Base-by-base conservation (phyloP, 2,329 filamentous ascomycete species). In the Lomentospora prolificans region DNA sequence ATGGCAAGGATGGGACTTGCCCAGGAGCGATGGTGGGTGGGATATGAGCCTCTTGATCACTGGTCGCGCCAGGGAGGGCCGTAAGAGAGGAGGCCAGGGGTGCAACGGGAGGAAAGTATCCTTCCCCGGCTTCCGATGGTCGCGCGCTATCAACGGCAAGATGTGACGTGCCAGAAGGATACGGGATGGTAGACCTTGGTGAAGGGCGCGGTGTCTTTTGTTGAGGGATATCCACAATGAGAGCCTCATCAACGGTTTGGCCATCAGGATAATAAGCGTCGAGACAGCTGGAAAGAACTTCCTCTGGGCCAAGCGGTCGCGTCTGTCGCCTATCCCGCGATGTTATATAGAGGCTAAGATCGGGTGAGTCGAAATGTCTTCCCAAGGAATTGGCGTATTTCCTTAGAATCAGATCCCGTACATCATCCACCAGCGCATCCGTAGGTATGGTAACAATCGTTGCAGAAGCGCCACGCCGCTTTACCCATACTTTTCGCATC, bases 371-470 rank as follows among this genome's bases (percentile, higher is more conserved):
- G 69, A 91, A 96, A 54, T 81, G 87, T 63, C 85, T 85, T 53
- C 92, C 92, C 25, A 99, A 77, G 12, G 90, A 95, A 71, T 99
- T 97, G 63, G 85, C 84, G 69, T 97, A 99, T 74, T 97, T 97
- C 65, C 83, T 84, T 63, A 97, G 75, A 57, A 97, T 94, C 76
- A 90, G 83, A 63, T 96, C 94, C 63, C 92, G 87, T 59, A 96
- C 86, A 70, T 96, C 92, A 69, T 99, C 94, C 57, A 97, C 91
- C 63, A 97, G 74, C 66, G 96, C 90, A 64, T 95, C 90, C 64
- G 95, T 88, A 62, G 83, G 79, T 64, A 95, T 87, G 58, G 86
- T 84, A 56, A 99, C 86, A 64, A 94, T 77, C 12, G 94, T 99
- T 39, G 92, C 84, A 57, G 92, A 96, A 58, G 85, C 88, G 61